These are phyloP conservation scores for Artemisia annua DNA, from an alignment of 129 eudicot species.

Conservation along the genomic window DNA sequence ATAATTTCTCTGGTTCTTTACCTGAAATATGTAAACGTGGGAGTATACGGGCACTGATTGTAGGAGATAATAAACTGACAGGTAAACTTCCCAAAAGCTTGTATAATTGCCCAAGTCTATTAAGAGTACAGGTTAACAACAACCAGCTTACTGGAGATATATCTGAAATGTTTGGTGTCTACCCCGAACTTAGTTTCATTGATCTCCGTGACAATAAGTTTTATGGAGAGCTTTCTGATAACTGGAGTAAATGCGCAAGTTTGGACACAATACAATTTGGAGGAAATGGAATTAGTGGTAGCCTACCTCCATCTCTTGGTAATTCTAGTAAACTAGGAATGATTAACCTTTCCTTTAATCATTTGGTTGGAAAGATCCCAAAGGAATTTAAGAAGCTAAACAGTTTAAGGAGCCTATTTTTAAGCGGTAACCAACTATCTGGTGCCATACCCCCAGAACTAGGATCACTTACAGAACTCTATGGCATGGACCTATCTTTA, in stretches of 20 bases:
- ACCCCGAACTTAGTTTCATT: background rate
- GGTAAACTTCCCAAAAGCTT: slow-evolving; percentile 6
- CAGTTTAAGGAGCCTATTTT: background rate
- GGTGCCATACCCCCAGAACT: background rate
- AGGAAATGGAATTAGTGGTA: background rate
- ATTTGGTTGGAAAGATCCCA: background rate
- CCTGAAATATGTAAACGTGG: slow-evolving; percentile 17
- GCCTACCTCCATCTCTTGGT: background rate
- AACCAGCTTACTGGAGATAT: background rate
- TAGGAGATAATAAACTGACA: slow-evolving; percentile 3
- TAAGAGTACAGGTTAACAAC: rapidly evolving
- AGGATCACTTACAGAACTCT: background rate
- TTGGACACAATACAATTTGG: background rate
- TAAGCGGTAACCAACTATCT: background rate
- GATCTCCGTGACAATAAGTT: background rate
- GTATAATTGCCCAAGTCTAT: background rate
- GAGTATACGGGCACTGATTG: background rate
- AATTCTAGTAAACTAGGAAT: background rate
- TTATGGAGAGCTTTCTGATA: background rate
- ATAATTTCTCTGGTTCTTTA: slow-evolving; percentile 23
- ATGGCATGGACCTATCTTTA: background rate
- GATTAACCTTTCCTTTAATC: background rate
- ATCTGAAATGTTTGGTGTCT: background rate
- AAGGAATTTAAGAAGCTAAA: background rate
- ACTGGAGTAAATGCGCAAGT: background rate